Conservation (phyloP, 164 flowering plant genomes). For the Saururus chinensis region DNA sequence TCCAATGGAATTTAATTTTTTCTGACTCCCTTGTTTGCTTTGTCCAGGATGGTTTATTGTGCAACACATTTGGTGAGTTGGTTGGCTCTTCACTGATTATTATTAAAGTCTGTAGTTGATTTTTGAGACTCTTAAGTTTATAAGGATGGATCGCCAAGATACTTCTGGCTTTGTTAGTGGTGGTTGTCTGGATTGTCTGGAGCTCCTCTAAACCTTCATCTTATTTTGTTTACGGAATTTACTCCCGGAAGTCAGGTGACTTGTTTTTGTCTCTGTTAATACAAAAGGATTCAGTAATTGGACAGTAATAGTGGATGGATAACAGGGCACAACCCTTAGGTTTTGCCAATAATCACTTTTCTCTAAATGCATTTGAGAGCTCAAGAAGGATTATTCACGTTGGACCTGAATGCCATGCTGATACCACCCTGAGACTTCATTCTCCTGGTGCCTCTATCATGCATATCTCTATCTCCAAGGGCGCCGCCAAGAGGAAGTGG, state of each 20-base stretch:
- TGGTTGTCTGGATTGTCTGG: slow-evolving; percentile 38
- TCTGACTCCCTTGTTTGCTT: not conserved
- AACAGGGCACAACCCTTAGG: slow-evolving; percentile 30
- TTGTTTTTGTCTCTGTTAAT: slow-evolving; percentile 20
- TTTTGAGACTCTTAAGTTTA: slow-evolving; percentile 5
- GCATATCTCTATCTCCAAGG: slow-evolving; percentile 28
- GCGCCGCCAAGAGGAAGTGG: slow-evolving; percentile 68
- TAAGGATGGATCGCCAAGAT: slow-evolving; percentile 78
- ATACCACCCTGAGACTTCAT: slow-evolving; percentile 56
- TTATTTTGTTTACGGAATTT: slow-evolving; percentile 14
- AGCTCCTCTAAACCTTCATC: slow-evolving; percentile 23
- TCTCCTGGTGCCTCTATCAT: slow-evolving; percentile 31
- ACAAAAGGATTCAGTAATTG: slow-evolving; percentile 14
- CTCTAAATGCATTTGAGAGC: slow-evolving; percentile 40
- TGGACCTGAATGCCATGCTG: slow-evolving; percentile 27
- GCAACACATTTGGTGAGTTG: slow-evolving; percentile 2
- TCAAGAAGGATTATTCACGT: slow-evolving; percentile 24
- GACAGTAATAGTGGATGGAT: slow-evolving; percentile 29
- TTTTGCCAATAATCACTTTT: slow-evolving; percentile 23
- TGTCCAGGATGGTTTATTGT: slow-evolving; percentile 8
- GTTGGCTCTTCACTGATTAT: slow-evolving; percentile 5
- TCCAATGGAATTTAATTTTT: too few species aligned
- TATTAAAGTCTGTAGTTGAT: slow-evolving; percentile 13
- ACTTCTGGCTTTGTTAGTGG: slow-evolving; percentile 98
- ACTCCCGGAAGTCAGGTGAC: slow-evolving; percentile 51